These are phyloP conservation scores for Ogataea chonburiensis DNA, from an alignment of 805 yeast genomes.

Conservation along the genomic window DNA sequence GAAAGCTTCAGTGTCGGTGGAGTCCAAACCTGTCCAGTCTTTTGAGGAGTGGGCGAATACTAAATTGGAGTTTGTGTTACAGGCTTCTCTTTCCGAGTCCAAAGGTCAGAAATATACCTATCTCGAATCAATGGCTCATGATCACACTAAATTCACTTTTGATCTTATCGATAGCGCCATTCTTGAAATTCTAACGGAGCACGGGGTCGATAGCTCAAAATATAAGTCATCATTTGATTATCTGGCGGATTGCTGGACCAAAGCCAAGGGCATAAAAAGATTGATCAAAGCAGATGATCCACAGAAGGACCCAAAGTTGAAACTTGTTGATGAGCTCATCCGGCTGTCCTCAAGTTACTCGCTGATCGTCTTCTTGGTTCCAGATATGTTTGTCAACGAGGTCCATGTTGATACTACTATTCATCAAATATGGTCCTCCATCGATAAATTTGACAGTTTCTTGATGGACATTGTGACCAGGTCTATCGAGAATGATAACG, in stretches of 20 bases:
- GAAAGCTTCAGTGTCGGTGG: neutral
- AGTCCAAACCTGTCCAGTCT: slow-evolving; percentile 4
- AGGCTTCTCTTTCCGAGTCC: slow-evolving; percentile 33
- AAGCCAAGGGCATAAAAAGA: slow-evolving; percentile 42
- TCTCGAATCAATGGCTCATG: slow-evolving; percentile 28
- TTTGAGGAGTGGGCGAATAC: slow-evolving; percentile 42
- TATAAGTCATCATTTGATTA: slow-evolving; percentile 43
- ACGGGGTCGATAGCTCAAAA: slow-evolving; percentile 39
- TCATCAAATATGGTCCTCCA: slow-evolving; percentile 26
- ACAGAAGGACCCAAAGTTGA: slow-evolving; percentile 36
- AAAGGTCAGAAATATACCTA: slow-evolving; percentile 22
- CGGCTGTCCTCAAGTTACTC: slow-evolving; percentile 60
- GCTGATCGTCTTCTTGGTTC: slow-evolving; percentile 63
- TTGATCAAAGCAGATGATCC: slow-evolving; percentile 42
- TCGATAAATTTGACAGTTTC: slow-evolving; percentile 40
- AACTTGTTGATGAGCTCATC: slow-evolving; percentile 47
- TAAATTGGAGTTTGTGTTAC: slow-evolving; percentile 39
- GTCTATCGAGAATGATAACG: slow-evolving; percentile 64
- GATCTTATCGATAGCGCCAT: slow-evolving; percentile 49
- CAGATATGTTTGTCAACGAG: slow-evolving; percentile 54
- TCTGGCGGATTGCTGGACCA: slow-evolving; percentile 44
- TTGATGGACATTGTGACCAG: slow-evolving; percentile 55
- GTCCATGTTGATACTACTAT: slow-evolving; percentile 34
- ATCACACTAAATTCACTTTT: slow-evolving; percentile 25
- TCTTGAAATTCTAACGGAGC: slow-evolving; percentile 55